Evolutionary conservation across 768 basidiomycete species (phyloP).

Genomic region (Suillus subalutaceus): DNA sequence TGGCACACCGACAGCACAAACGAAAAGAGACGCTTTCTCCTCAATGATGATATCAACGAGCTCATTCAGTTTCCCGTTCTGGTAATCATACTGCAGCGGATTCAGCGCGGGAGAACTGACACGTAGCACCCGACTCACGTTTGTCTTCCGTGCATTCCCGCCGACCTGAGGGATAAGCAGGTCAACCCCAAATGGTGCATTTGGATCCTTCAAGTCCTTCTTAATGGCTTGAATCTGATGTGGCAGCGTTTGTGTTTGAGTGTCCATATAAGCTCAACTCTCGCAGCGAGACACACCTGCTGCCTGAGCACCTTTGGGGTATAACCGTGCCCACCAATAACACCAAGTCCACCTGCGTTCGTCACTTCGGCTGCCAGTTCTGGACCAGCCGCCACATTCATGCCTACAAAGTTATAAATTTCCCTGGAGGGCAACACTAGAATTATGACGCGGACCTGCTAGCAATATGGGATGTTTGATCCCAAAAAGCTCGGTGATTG

Average conservation of each 20-base stretch:
- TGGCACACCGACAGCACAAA: conserved; percentile 89
- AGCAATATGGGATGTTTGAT: conserved; percentile 89
- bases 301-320: conserved; percentile 79
- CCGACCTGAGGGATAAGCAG: conserved; percentile 87
- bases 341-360: conserved; percentile 91
- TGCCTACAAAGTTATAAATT: conserved; percentile 38
- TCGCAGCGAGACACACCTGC: conserved; percentile 54
- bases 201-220: conserved; percentile 68
- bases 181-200: conserved; percentile 89
- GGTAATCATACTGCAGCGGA: conserved; percentile 74
- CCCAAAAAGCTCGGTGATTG: conserved; percentile 86
- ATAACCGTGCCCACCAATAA: conserved; percentile 89
- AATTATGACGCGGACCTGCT: conserved; percentile 53
- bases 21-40: conserved; percentile 86
- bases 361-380: conserved; percentile 93
- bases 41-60: conserved; percentile 92
- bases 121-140: conserved; percentile 48
- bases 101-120: conserved; percentile 7
- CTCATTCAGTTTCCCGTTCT: conserved; percentile 81
- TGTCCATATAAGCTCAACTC: conserved; percentile 16
- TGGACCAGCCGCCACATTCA: conserved; percentile 71
- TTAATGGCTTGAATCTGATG: conserved; percentile 73
- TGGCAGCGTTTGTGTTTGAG: conserved; percentile 9
- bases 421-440: conserved; percentile 36
- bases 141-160: conserved; percentile 87